These are phyloP conservation scores for Cladosporium sp. DNA, from an alignment of 2,329 filamentous ascomycete genomes.

Conservation along the genomic window DNA sequence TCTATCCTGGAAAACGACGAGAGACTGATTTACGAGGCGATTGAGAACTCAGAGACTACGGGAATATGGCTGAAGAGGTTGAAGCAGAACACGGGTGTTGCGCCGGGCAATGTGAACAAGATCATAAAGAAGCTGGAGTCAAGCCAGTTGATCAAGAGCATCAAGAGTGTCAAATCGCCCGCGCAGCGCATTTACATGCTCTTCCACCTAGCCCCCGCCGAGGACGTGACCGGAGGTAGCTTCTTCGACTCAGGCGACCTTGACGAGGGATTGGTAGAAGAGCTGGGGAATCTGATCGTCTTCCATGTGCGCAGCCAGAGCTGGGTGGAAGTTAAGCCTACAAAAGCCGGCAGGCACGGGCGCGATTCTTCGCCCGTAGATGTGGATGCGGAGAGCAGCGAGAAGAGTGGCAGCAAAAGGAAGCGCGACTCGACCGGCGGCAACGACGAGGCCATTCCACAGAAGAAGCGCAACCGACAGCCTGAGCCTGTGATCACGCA, in stretches of 20 bases:
- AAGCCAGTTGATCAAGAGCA: conserved; percentile 77
- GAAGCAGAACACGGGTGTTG: conserved; percentile 72
- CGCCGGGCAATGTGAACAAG: conserved; percentile 75
- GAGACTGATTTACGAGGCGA: conserved; percentile 78
- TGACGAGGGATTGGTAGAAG: conserved; percentile 81
- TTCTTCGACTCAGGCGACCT: conserved; percentile 93
- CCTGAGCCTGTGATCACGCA: conserved; percentile 22
- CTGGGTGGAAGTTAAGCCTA: conserved; percentile 53
- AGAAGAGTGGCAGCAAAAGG: conserved; percentile 22
- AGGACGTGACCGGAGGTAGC: conserved; percentile 85
- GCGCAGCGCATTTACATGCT: conserved; percentile 97
- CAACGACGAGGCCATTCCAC: conserved; percentile 30
- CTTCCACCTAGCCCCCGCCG: conserved; percentile 73
- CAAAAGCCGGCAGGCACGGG: conserved; percentile 15
- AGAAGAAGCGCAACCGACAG: conserved; percentile 24
- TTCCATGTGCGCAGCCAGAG: conserved; percentile 67
- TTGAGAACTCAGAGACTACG: conserved; percentile 77
- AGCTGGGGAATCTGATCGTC: conserved; percentile 67
- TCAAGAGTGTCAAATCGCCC: conserved; percentile 87
- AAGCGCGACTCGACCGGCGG: conserved; percentile 26
- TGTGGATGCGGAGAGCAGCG: conserved; percentile 6
- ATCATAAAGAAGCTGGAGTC: conserved; percentile 77
- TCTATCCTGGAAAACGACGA: conserved; percentile 60
- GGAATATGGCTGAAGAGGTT: conserved; percentile 91
- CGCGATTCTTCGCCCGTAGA: conserved; percentile 1